These are phyloP conservation scores for Eimeria acervulina DNA, from an alignment of 169 alveolate genomes.

Conservation along the genomic window DNA sequence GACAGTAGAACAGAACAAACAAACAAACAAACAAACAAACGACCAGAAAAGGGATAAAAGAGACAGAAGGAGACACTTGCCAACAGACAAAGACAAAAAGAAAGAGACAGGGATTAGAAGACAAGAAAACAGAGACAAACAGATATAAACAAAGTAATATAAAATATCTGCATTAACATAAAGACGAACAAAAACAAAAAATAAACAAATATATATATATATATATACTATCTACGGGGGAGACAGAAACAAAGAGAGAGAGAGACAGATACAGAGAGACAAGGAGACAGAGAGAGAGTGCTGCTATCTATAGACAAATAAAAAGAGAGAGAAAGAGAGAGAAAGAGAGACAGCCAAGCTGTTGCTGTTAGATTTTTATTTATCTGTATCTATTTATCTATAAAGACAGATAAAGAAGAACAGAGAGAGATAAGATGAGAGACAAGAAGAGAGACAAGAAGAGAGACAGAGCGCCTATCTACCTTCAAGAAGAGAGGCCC, in stretches of 20 bases:
- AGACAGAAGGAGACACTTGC: not conserved
- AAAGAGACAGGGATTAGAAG: not conserved
- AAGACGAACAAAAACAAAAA: too few relatives aligned
- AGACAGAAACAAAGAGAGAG: too few relatives aligned
- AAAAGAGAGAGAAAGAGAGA: not conserved
- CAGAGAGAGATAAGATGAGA: too few relatives aligned
- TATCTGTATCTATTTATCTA: too few relatives aligned
- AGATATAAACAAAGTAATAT: too few relatives aligned
- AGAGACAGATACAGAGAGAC: too few relatives aligned
- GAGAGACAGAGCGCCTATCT: not conserved
- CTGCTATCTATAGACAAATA: not conserved
- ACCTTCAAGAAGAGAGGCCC: not conserved
- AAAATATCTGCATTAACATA: too few relatives aligned
- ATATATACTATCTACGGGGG: too few relatives aligned
- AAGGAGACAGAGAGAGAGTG: not conserved
- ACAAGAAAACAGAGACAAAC: too few relatives aligned
- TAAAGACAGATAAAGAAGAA: too few relatives aligned
- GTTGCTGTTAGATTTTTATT: not conserved
- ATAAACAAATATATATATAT: too few relatives aligned
- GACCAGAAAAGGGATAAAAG: not conserved
- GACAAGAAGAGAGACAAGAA: not conserved
- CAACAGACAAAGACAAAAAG: not conserved
- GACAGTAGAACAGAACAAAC: not conserved
- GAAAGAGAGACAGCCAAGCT: not conserved
- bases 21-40: not conserved